These are phyloP conservation scores for Bondarzewia mesenterica DNA, from an alignment of 1,284 basidiomycete species.

Conservation along the genomic window DNA sequence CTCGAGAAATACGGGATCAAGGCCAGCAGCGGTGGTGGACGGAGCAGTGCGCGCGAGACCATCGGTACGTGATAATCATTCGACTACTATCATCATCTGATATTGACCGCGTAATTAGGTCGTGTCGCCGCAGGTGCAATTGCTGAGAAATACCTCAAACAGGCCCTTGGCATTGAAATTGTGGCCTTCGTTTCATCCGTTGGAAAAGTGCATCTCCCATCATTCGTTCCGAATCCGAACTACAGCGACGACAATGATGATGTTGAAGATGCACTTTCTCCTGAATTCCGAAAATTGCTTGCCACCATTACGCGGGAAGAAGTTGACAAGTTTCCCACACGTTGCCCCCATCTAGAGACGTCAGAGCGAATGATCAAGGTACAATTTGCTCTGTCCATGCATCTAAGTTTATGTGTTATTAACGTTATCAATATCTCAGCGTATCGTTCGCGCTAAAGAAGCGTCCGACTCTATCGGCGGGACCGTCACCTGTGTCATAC, in stretches of 20 bases:
- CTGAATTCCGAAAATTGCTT: constrained; percentile 81
- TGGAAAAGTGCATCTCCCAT: constrained; percentile 83
- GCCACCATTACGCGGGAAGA: constrained; percentile 76
- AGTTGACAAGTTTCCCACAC: constrained; percentile 83
- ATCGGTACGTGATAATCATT: constrained; percentile 53
- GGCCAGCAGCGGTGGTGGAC: constrained; percentile 92
- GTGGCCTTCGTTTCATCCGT: constrained; percentile 97
- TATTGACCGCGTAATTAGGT: constrained; percentile 34
- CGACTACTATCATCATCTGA: background rate
- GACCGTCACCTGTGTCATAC: constrained; percentile 94
- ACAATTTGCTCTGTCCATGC: constrained; percentile 9
- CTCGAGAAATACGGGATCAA: constrained; percentile 97
- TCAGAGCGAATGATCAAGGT: constrained; percentile 89
- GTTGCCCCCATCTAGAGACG: constrained; percentile 88
- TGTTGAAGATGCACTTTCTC: constrained; percentile 71
- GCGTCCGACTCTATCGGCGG: constrained; percentile 94
- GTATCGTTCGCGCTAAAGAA: constrained; percentile 91
- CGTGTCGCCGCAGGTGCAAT: constrained; percentile 98
- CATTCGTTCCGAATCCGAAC: constrained; percentile 23
- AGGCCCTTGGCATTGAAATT: constrained; percentile 88
- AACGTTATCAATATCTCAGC: constrained; percentile 33
- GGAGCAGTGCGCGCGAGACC: constrained; percentile 93
- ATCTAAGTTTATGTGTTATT: background rate
- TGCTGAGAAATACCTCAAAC: constrained; percentile 91
- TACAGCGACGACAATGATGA: constrained; percentile 38